Conservation (phyloP, 2,329 filamentous ascomycete species). For the Colletotrichum orbiculare region DNA sequence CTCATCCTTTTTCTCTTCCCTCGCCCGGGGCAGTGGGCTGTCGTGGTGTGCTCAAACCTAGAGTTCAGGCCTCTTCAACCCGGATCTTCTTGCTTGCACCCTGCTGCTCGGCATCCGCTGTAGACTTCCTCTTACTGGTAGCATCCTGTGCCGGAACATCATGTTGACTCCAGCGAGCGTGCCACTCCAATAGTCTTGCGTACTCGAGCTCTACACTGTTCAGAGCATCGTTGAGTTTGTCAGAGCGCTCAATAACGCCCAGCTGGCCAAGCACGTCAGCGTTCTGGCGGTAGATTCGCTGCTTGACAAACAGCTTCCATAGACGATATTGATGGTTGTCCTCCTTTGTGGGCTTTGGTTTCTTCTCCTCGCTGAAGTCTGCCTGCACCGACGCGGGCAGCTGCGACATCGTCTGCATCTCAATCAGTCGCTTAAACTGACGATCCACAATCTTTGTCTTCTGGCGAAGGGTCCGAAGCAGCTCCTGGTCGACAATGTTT, state of each 20-base stretch:
- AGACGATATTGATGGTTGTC: slow-evolving; percentile 74
- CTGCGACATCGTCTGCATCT: slow-evolving; percentile 77
- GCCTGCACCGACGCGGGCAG: slow-evolving; percentile 68
- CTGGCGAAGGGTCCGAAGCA: slow-evolving; percentile 66
- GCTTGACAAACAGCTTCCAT: slow-evolving; percentile 82
- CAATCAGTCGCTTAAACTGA: slow-evolving; percentile 80
- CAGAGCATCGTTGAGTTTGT: slow-evolving; percentile 78
- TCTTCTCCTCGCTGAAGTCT: slow-evolving; percentile 55
- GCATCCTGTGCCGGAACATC: slow-evolving; percentile 31
- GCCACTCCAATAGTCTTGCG: slow-evolving; percentile 67
- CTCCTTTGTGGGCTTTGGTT: slow-evolving; percentile 57
- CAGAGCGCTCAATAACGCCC: slow-evolving; percentile 73
- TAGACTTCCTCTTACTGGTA: slow-evolving; percentile 59
- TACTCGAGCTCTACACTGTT: slow-evolving; percentile 78
- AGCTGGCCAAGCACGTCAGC: slow-evolving; percentile 76
- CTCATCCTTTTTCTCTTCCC: neutral
- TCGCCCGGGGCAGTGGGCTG: neutral
- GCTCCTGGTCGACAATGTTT: slow-evolving; percentile 67
- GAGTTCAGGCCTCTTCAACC: slow-evolving; percentile 43
- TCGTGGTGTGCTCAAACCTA: neutral
- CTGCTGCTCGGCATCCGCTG: slow-evolving; percentile 44
- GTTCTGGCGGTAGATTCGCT: slow-evolving; percentile 81
- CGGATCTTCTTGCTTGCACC: slow-evolving; percentile 58
- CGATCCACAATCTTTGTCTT: slow-evolving; percentile 78
- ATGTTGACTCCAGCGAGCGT: slow-evolving; percentile 52